Evolutionary conservation across 768 basidiomycete species (phyloP), one percentile per base, ranked within the genome.

Genomic region (Vararia minispora): DNA sequence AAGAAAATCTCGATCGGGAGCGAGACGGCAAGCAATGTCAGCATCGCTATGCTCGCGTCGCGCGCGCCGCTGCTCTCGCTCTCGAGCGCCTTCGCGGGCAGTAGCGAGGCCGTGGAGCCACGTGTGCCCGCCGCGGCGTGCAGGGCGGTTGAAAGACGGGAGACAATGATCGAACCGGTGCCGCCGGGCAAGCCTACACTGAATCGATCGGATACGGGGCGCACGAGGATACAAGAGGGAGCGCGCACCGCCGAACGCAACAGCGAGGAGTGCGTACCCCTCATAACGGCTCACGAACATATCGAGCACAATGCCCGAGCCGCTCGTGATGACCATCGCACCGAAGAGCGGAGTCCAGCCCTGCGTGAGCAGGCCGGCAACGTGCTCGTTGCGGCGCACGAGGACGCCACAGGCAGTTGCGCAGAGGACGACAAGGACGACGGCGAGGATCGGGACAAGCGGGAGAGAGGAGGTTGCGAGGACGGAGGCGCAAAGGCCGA

Each of bases 271-370:
- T 0, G 85, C 89, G 52, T 86, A 98, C 2, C 88, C 92, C 40
- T 81, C 73, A 48, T 89, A 98, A 25, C 74, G 68, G 46, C 77
- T 79, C 5, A 94, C 91, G 46, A 92, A 95, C 33, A 72, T 69
- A 50, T 97, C 90, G 8, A 99, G 74, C 0, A 97, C 82, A 45
- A 97, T 79, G 0, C 95, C 95, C 0, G 94, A 85, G 1, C 75
- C 87, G 41, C 78, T 83, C 49, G 78, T 82, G 49, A 94, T 86
- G 30, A 74, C 56, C 87, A 94, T 90, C 5, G 89, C 88, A n/a
- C 75, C 75, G 40, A 95, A 79, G 2, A 98, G 68, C 0, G 95
- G 91, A 1, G 70, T 62, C 95, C 95, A 99, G 2, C 94, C 95
- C 36, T 85, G 72, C 29, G 66, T 70, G 8, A 97, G 67, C 2